phyloP scores from a whole-genome alignment of 495 filamentous ascomycete species.

The Xylaria telfairii region DNA sequence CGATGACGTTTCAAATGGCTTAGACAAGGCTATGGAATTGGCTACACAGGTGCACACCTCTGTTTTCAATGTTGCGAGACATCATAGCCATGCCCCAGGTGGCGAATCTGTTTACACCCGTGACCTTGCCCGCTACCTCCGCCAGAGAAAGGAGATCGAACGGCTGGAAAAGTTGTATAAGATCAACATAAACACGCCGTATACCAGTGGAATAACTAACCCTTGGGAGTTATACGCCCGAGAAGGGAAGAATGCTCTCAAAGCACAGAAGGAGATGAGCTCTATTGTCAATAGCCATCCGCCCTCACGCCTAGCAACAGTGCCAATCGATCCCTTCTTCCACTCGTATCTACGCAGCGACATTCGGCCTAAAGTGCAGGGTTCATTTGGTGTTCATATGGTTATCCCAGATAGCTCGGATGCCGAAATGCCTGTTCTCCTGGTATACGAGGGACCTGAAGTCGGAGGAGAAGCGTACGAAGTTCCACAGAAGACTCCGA shows the following conservation, averaged over 20 bases:
- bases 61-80: slow-evolving; percentile 76
- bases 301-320: slow-evolving; percentile 71
- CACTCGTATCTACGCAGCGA: slow-evolving; percentile 75
- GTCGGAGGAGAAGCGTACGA: slow-evolving; percentile 64
- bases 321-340: slow-evolving; percentile 85
- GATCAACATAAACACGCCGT: slow-evolving; percentile 80
- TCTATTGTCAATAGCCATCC: slow-evolving; percentile 80
- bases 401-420: slow-evolving; percentile 71
- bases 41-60: slow-evolving; percentile 81
- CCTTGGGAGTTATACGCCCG: slow-evolving; percentile 86
- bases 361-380: slow-evolving; percentile 64
- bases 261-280: slow-evolving; percentile 80
- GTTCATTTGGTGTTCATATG: slow-evolving; percentile 79
- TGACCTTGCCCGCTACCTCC: slow-evolving; percentile 83
- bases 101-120: slow-evolving; percentile 78
- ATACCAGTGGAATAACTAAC: slow-evolving; percentile 62
- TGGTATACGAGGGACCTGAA: slow-evolving; percentile 80
- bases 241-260: slow-evolving; percentile 81
- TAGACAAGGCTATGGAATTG: slow-evolving; percentile 80
- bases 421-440: slow-evolving; percentile 66
- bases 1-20: slow-evolving; percentile 70
- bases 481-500: slow-evolving; percentile 66
- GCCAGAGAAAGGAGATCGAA: slow-evolving; percentile 75
- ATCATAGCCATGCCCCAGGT: slow-evolving; percentile 73
- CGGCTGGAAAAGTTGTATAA: slow-evolving; percentile 77